These are phyloP conservation scores for Nannochloropsis granulata DNA, from an alignment of 108 stramenopile species.

Conservation along the genomic window DNA sequence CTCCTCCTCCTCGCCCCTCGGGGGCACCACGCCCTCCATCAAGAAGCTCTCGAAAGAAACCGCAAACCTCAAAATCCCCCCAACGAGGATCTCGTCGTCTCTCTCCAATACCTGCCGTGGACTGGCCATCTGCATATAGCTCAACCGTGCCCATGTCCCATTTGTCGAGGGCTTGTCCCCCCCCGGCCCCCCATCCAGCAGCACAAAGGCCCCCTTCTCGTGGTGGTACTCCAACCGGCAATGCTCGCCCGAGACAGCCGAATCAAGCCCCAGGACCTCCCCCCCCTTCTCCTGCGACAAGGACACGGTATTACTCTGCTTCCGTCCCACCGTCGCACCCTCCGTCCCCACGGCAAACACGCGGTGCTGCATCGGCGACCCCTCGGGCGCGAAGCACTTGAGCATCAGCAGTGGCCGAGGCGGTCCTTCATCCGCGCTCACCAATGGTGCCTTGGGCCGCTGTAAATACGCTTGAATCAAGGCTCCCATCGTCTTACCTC, in stretches of 20 bases:
- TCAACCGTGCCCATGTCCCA: constrained; percentile 43
- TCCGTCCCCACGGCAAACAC: constrained; percentile 11
- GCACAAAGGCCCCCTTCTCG: constrained; percentile 12
- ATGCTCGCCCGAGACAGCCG: constrained; percentile 39
- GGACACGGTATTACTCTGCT: constrained; percentile 34
- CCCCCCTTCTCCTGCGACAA: constrained; percentile 19
- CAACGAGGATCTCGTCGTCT: constrained; percentile 19
- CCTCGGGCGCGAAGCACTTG: constrained; percentile 46
- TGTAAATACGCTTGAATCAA: not conserved
- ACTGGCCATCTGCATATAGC: constrained; percentile 24
- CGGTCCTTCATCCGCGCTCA: not conserved
- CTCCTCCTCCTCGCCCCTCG: not conserved
- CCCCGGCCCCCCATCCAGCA: constrained; percentile 21
- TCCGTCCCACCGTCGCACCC: constrained; percentile 36
- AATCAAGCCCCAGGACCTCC: constrained; percentile 30
- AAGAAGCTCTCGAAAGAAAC: not conserved
- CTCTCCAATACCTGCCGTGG: not conserved
- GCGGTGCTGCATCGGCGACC: constrained; percentile 40
- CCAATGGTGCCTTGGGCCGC: not conserved
- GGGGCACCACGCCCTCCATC: not conserved
- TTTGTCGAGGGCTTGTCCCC: constrained; percentile 27
- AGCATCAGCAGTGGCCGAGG: not conserved
- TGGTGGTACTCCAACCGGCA: constrained; percentile 32
- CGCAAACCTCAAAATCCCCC: not conserved
- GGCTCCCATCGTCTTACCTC: not conserved